Percentiles rank a stretch among this genome's conserved stretches.
phyloP scores from a whole-genome alignment of 371 early-diverging fungal species.

The Mortierella sp. region DNA sequence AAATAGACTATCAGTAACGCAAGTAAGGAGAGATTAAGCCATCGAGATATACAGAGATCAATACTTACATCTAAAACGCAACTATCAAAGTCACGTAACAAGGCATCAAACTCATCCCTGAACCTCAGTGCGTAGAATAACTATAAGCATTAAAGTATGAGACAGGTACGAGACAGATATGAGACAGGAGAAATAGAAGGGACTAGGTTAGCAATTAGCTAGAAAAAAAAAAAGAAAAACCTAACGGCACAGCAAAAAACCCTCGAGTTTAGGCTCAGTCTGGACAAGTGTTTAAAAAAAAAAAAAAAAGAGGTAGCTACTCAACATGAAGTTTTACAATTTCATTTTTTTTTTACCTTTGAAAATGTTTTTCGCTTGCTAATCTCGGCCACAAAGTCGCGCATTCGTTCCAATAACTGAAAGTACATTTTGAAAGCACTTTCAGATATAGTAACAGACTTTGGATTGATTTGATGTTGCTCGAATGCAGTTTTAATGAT shows the following conservation, averaged over 20 bases:
- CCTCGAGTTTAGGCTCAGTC: too few species aligned
- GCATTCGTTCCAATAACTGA: constrained; percentile 45
- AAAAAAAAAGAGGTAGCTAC: neutral
- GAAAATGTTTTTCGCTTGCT: constrained; percentile 52
- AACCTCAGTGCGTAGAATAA: constrained; percentile 50
- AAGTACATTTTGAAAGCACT: constrained; percentile 41
- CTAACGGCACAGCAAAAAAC: too few species aligned
- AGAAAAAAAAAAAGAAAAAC: too few species aligned
- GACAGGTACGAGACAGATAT: neutral
- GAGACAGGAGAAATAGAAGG: neutral
- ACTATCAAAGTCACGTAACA: constrained; percentile 52
- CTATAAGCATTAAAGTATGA: constrained; percentile 9
- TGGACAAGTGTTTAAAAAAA: too few species aligned
- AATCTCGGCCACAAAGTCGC: constrained; percentile 49
- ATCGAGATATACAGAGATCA: neutral
- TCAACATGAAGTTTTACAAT: neutral
- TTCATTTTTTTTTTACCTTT: constrained; percentile 24
- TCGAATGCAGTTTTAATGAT: constrained; percentile 52
- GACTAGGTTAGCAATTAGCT: neutral
- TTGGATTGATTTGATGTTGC: constrained; percentile 30
- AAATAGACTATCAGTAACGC: neutral
- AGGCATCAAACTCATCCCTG: constrained; percentile 53
- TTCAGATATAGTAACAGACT: constrained; percentile 30
- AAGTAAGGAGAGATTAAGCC: too few species aligned
- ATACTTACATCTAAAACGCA: constrained; percentile 53